Conservation (phyloP, 768 basidiomycete species). For the Pulveroboletus sp. region DNA sequence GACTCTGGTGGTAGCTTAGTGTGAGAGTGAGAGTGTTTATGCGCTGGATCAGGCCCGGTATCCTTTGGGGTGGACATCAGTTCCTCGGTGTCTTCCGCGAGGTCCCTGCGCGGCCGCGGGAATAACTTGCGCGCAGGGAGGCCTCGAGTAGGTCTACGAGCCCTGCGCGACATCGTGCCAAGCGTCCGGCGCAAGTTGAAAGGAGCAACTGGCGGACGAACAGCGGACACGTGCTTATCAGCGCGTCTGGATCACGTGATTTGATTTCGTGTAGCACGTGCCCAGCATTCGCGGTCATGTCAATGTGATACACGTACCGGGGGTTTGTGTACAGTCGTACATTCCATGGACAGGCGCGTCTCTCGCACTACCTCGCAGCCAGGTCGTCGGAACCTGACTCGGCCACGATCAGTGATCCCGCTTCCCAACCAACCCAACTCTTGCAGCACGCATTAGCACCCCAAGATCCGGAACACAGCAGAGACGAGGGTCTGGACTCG, state of each 20-base stretch:
- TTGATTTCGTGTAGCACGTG: constrained; percentile 25
- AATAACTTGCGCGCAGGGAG: constrained; percentile 8
- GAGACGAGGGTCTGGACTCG: constrained; percentile 8
- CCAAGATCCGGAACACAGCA: constrained; percentile 14
- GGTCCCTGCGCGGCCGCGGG: constrained; percentile 5
- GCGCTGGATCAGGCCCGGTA: neutral
- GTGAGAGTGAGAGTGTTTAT: constrained; percentile 1
- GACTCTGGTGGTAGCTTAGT: constrained; percentile 11
- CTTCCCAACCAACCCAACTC: constrained; percentile 56
- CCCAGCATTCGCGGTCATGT: no score
- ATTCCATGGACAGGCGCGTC: constrained; percentile 42
- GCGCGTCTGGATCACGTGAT: constrained; percentile 30
- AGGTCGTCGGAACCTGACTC: constrained; percentile 12
- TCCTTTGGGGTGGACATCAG: constrained; percentile 7
- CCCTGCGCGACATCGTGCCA: constrained; percentile 15
- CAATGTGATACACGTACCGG: no score
- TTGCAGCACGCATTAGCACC: constrained; percentile 42
- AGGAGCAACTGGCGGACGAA: constrained; percentile 23
- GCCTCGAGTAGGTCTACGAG: constrained; percentile 9
- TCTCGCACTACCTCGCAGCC: constrained; percentile 12
- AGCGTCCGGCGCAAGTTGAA: constrained; percentile 28
- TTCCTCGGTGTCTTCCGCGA: constrained; percentile 23
- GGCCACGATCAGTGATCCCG: constrained; percentile 36
- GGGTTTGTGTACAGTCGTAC: neutral
- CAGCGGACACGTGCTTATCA: constrained; percentile 18